Conservation (phyloP, 306 rosid genomes). For the Oxytropis ochrocephala region DNA sequence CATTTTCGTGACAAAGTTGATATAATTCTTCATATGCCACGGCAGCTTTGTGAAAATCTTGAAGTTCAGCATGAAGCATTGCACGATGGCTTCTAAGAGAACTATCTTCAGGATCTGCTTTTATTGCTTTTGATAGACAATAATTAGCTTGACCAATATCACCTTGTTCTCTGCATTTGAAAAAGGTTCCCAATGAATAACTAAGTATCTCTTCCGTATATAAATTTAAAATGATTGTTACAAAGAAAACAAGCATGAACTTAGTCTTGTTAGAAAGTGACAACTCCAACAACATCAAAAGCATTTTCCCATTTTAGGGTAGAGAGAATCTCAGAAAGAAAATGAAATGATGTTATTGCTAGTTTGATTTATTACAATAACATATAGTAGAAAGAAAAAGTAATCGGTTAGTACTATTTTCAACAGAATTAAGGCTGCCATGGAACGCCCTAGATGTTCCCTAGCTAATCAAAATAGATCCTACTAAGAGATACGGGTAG, state of each 20-base stretch:
- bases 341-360: not conserved
- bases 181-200: slow-evolving; percentile 10
- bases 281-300: not conserved
- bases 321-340: not conserved
- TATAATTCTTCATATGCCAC: slow-evolving; percentile 56
- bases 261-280: too few relatives aligned
- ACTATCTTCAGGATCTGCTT: slow-evolving; percentile 62
- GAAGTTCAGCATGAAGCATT: slow-evolving; percentile 51
- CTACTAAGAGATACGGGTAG: too few relatives aligned
- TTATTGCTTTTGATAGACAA: slow-evolving; percentile 81
- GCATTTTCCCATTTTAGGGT: not conserved
- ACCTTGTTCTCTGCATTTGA: slow-evolving; percentile 48
- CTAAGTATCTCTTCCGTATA: not conserved
- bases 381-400: too few relatives aligned
- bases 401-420: too few relatives aligned
- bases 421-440: too few relatives aligned
- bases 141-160: slow-evolving; percentile 56
- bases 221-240: slow-evolving; percentile 7
- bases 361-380: too few relatives aligned
- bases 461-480: too few relatives aligned
- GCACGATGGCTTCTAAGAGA: slow-evolving; percentile 56
- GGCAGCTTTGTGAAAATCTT: slow-evolving; percentile 79
- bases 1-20: slow-evolving; percentile 54
- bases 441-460: too few relatives aligned
- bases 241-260: not conserved